Conservation (phyloP, 169 alveolate genomes). For the Eimeria necatrix region DNA sequence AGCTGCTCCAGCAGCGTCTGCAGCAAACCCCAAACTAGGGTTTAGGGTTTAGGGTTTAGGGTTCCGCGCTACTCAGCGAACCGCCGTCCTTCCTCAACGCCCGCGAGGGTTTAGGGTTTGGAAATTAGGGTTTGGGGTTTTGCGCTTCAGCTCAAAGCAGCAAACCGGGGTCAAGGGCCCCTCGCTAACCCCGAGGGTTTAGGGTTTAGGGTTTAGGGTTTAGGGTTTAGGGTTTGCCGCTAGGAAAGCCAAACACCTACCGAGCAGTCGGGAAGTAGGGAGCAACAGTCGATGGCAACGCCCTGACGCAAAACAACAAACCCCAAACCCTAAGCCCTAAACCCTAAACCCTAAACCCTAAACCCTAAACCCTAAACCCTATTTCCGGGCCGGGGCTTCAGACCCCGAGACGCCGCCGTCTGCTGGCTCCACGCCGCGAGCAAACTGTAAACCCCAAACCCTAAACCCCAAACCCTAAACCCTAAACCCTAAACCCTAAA, state of each 20-base stretch:
- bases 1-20: too few species aligned
- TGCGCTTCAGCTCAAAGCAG: too few species aligned
- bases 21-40: background rate
- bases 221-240: background rate
- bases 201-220: conserved; percentile 1
- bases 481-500: background rate
- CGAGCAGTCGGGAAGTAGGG: background rate
- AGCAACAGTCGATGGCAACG: conserved; percentile 70
- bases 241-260: background rate
- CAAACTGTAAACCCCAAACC: background rate
- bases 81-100: too few species aligned
- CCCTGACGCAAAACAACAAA: conserved; percentile 85
- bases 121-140: too few species aligned
- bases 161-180: too few species aligned
- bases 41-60: background rate
- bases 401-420: background rate
- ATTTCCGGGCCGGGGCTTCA: too few species aligned
- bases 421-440: background rate
- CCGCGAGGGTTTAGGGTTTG: too few species aligned
- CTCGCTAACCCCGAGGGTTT: too few species aligned
- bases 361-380: background rate
- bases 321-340: background rate
- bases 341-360: background rate
- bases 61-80: too few species aligned
- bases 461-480: background rate